Evolutionary conservation across 257 asterid genomes (phyloP), one percentile per base, ranked within the genome.

Genomic region (Mitragyna speciosa): DNA sequence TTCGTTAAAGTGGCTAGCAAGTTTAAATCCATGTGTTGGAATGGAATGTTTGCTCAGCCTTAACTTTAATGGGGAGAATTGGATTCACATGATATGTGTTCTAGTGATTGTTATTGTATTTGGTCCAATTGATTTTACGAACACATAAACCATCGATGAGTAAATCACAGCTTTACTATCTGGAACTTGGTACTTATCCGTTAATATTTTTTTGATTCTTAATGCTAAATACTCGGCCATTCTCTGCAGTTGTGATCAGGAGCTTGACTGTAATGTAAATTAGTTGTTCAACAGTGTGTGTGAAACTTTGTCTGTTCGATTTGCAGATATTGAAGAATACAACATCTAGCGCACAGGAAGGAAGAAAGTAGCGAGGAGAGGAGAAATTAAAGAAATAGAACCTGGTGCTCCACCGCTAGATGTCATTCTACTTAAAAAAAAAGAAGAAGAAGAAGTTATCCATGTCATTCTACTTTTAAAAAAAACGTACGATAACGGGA

Each of bases 281-380:
- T 51, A 11, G 12, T 2, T 5, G 17, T 66, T 66, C 9, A 30
- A 30, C 39, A 6, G 64, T 9, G 6, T 16, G 43, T 6, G 12
- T 7, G n/a, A 61, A 65, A 69, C 64, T 31, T 36, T 0, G 17
- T 26, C 64, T 28, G 9, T 66, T 59, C 17, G 1, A 28, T 78
- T 61, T 78, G 67, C 90, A 89, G 92, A 89, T 89, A 78, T 33
- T 89, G 89, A 89, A 89, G 87, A 89, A 89, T 79, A 89, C 92
- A n/a, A 86, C 92, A 5, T 89, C 84, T 1, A 88, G 92, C 26
- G 79, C 87, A 20, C 87, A 85, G 51, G 92, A 89, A 31, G 89
- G 89, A 72, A 76, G 89, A 75, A 87, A 89, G 75, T 89, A 83
- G 79, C 65, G 43, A 70, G 30, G n/a, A 61, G 51, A 61, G 10